Conservation (phyloP, 2,329 filamentous ascomycete genomes). For the Phaeosphaeria sp. region DNA sequence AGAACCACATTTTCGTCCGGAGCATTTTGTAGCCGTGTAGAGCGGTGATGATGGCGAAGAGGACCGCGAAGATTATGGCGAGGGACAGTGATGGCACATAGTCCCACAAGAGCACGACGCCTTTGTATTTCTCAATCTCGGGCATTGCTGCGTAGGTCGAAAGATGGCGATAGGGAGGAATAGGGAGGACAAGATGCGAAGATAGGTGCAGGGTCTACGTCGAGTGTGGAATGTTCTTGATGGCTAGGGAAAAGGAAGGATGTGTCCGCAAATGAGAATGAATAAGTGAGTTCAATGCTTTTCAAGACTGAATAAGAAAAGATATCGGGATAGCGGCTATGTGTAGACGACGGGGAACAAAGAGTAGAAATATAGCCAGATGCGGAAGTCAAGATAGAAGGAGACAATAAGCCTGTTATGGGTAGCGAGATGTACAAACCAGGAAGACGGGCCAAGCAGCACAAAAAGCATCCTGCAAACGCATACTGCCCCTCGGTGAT, state of each 20-base stretch:
- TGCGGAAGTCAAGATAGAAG: background rate
- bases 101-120: constrained; percentile 21
- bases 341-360: no score
- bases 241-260: no score
- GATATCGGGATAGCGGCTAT: no score
- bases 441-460: background rate
- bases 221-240: no score
- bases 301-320: no score
- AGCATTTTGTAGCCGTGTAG: constrained; percentile 52
- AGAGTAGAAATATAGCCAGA: background rate
- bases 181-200: background rate
- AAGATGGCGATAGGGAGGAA: no score
- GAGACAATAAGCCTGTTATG: no score
- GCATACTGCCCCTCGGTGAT: no score
- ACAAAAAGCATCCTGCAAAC: background rate
- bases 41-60: constrained; percentile 53
- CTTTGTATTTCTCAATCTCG: constrained; percentile 14
- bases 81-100: constrained; percentile 54
- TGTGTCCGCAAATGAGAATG: no score
- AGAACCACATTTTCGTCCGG: constrained; percentile 53
- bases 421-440: background rate
- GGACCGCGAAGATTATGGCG: constrained; percentile 54
- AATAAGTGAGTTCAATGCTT: no score
- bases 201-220: background rate
- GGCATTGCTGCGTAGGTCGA: constrained; percentile 7